These are phyloP conservation scores for Pythium rishiriense DNA, from an alignment of 352 stramenopile species.

Conservation along the genomic window DNA sequence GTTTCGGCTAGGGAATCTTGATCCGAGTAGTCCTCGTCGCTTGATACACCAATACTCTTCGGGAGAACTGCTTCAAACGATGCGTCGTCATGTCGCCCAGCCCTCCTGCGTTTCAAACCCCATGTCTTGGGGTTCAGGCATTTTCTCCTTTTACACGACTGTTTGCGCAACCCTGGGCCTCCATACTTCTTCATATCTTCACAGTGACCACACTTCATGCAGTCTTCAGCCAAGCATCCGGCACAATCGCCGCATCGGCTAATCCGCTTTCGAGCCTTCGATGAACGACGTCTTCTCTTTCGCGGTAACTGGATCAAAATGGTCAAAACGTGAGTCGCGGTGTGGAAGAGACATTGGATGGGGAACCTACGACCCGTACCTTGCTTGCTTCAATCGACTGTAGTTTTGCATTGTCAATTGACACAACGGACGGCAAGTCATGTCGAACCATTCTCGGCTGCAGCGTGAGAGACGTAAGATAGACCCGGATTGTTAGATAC, in stretches of 20 bases:
- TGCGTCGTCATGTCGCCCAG: slow-evolving; percentile 3
- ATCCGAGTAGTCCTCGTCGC: slow-evolving; percentile 17
- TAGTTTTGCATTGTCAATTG: not conserved
- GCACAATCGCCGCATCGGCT: slow-evolving; percentile 76
- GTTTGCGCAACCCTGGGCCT: slow-evolving; percentile 80
- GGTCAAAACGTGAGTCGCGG: not conserved
- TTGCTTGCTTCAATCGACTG: not conserved
- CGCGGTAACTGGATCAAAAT: slow-evolving; percentile 11
- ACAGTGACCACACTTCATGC: slow-evolving; percentile 85
- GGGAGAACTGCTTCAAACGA: slow-evolving; percentile 2
- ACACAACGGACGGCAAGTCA: not conserved
- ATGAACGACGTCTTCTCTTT: slow-evolving; percentile 41
- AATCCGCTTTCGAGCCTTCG: slow-evolving; percentile 63
- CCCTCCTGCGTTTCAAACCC: slow-evolving; percentile 33
- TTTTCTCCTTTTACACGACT: slow-evolving; percentile 87
- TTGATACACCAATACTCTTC: slow-evolving; percentile 15
- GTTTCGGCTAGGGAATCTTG: slow-evolving; percentile 4
- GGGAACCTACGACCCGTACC: not conserved
- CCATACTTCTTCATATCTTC: slow-evolving; percentile 92
- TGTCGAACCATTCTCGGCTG: slow-evolving; percentile 4
- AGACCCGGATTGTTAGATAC: not conserved
- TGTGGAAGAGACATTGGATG: not conserved
- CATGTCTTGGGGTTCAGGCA: slow-evolving; percentile 74
- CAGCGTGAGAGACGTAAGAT: not conserved
- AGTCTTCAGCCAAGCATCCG: slow-evolving; percentile 78